phyloP scores from a whole-genome alignment of 495 filamentous ascomycete species.

The Filosporella fistucella region DNA sequence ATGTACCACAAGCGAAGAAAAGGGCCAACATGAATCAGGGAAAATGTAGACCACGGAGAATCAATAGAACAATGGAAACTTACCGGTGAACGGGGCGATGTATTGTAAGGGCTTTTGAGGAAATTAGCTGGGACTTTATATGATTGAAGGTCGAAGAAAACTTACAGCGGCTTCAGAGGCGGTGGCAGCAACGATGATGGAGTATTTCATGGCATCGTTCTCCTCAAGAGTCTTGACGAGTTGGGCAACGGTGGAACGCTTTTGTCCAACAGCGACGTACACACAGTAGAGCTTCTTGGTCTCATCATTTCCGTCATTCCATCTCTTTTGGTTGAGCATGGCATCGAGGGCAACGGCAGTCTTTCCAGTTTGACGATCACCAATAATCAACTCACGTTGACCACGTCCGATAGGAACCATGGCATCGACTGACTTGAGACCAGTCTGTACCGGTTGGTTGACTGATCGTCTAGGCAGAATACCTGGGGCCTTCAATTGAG shows the following conservation, averaged over 20 bases:
- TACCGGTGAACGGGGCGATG: slow-evolving; percentile 90
- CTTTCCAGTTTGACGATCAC: slow-evolving; percentile 99
- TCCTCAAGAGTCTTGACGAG: slow-evolving; percentile 99
- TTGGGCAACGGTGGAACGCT: slow-evolving; percentile 98
- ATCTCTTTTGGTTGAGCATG: slow-evolving; percentile 98
- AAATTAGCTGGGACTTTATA: no score
- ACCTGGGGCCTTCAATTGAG: slow-evolving; percentile 97
- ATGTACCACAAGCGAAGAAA: slow-evolving; percentile 11
- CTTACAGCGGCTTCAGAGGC: slow-evolving; percentile 96
- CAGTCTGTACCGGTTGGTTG: slow-evolving; percentile 98
- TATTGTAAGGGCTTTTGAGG: slow-evolving; percentile 94
- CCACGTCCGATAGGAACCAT: slow-evolving; percentile 99
- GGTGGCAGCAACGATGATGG: slow-evolving; percentile 89
- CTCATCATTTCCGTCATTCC: slow-evolving; percentile 89
- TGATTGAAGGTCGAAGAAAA: no score
- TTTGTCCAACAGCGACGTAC: slow-evolving; percentile 98
- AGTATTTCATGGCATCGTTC: slow-evolving; percentile 99
- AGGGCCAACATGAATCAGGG: slow-evolving; percentile 22
- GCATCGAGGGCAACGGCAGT: slow-evolving; percentile 97
- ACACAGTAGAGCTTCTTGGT: slow-evolving; percentile 98
- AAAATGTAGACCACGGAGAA: not conserved
- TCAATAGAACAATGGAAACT: no score
- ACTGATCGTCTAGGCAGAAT: slow-evolving; percentile 96
- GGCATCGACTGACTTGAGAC: slow-evolving; percentile 97
- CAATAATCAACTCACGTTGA: slow-evolving; percentile 99